A percentile compares a stretch with the other conserved stretches of the same genome.
Conservation (phyloP, 306 rosid species). For the Rosa rugosa region DNA sequence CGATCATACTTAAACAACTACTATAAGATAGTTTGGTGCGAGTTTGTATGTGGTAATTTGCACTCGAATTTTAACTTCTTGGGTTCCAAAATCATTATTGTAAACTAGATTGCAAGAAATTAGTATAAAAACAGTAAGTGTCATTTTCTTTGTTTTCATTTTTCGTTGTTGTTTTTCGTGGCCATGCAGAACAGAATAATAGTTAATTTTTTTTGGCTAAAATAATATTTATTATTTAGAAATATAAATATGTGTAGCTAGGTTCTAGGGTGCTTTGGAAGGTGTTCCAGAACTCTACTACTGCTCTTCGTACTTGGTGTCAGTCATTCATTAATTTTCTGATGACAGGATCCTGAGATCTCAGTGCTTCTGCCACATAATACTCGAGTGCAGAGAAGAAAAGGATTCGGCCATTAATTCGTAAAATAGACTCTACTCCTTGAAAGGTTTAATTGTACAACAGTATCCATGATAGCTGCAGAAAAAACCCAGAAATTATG, state of each 20-base stretch:
- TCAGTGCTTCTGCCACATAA: neutral
- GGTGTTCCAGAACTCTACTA: neutral
- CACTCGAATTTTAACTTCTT: too few species aligned
- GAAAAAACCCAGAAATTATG: neutral
- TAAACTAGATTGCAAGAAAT: too few species aligned
- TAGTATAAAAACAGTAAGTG: too few species aligned
- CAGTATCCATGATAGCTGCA: neutral
- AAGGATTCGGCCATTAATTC: neutral
- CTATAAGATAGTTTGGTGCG: too few species aligned
- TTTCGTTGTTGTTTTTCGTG: neutral
- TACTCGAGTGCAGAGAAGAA: conserved; percentile 6
- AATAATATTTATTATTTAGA: neutral
- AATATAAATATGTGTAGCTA: neutral
- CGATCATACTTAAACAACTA: too few species aligned
- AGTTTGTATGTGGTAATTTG: too few species aligned
- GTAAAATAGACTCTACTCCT: neutral
- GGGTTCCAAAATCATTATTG: too few species aligned
- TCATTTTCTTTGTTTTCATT: too few species aligned
- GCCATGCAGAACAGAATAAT: neutral
- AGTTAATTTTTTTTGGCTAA: too few species aligned
- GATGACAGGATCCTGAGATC: conserved; percentile 1
- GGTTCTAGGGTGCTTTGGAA: neutral
- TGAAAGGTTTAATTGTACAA: neutral
- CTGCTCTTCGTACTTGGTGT: neutral
- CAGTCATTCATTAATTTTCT: neutral